phyloP scores from a whole-genome alignment of 2,329 filamentous ascomycete species.

The Grosmannia penicillata region DNA sequence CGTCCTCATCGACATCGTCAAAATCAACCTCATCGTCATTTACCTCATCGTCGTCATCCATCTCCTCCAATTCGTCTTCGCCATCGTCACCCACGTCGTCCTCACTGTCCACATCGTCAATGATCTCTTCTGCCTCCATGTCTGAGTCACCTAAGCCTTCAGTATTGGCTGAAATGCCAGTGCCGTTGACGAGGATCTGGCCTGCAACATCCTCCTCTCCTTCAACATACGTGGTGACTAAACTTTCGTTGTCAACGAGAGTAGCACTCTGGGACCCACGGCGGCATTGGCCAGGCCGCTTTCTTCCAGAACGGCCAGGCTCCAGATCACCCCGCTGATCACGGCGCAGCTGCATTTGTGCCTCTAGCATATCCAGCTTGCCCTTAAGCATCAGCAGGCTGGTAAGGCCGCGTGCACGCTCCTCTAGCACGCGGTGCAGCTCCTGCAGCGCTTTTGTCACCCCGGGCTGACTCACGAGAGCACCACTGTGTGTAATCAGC shows the following conservation, averaged over 20 bases:
- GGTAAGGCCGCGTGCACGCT: conserved; percentile 68
- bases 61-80: conserved; percentile 17
- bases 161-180: conserved; percentile 16
- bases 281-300: conserved; percentile 10
- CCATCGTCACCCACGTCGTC: conserved; percentile 81
- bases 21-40: conserved; percentile 42
- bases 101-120: conserved; percentile 50
- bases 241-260: conserved; percentile 46
- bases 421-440: conserved; percentile 74
- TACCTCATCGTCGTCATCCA: conserved; percentile 7
- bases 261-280: conserved; percentile 21
- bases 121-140: conserved; percentile 12
- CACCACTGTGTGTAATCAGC: conserved; percentile 80
- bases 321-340: conserved; percentile 32
- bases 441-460: conserved; percentile 63
- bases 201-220: conserved; percentile 12
- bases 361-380: conserved; percentile 85
- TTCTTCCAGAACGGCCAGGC: conserved; percentile 11
- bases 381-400: conserved; percentile 81
- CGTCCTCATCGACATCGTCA: conserved; percentile 71
- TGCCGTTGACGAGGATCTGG: conserved; percentile 20
- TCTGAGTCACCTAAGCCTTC: not conserved
- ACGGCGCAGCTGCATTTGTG: conserved; percentile 70
- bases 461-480: conserved; percentile 71
- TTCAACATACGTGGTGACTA: conserved; percentile 17